Evolutionary conservation across 805 yeast genomes (phyloP), one percentile per base, ranked within the genome.

Genomic region (Starmerella bombi): DNA sequence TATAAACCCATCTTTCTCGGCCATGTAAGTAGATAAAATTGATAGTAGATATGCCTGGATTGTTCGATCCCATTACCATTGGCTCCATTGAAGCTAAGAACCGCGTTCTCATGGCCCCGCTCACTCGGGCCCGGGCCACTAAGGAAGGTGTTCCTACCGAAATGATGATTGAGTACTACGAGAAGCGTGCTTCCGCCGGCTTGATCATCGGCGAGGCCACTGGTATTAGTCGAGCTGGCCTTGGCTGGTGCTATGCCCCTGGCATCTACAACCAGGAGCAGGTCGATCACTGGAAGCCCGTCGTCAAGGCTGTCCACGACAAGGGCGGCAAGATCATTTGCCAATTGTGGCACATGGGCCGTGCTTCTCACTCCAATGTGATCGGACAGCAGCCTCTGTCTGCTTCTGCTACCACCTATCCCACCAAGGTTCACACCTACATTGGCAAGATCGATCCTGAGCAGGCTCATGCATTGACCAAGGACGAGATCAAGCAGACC

Each of bases 201-300:
- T 57, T 78, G 47, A 43, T 76, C 18, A 66, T 74, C 49, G 58
- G 74, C 8, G 84, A 77, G 55, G 82, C 74, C 8, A 68, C 79
- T 1, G 64, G 65, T 45, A 64, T 67, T 10, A 59, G 70, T 15
- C 52, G 61, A 1, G 45, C 56, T 56, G 63, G 66, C 45, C 65
- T 67, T 65, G 21, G 61, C 43, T 42, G 67, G 75, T 9, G 45
- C 5, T n/a, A 36, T 25, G 46, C 46, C 9, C 60, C 60, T 14
- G 60, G 59, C 4, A 52, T 57, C 23, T 59, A 47, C 49, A 45
- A 44, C 17, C 41, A 48, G 5, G 50, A 52, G 33, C 66, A 62
- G 34, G 52, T 51, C 21, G 48, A 32, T 28, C 51, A 50, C 5
- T 60, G 65, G 65, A 50, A 61, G 45, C 55, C 54, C 27, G 60